Percentiles rank a stretch among this genome's conserved stretches.
phyloP scores from a whole-genome alignment of 225 moss, liverwort and hornwort species.

The Lunularia cruciata region DNA sequence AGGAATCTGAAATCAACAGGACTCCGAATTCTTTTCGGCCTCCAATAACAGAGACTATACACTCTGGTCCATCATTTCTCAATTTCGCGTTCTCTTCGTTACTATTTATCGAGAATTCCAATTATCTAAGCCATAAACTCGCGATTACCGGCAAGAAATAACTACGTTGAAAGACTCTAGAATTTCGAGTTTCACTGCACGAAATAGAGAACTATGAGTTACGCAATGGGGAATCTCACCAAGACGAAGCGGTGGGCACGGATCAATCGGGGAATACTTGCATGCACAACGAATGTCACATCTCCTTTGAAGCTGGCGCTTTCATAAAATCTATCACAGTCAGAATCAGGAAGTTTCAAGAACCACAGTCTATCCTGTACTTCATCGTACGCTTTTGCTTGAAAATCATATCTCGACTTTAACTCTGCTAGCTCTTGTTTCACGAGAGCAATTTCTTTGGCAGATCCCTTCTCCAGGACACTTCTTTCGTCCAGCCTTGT shows the following conservation, averaged over 20 bases:
- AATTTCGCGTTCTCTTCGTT: too few species aligned
- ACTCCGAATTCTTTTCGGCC: too few species aligned
- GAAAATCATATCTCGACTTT: constrained; percentile 23
- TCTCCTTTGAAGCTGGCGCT: constrained; percentile 38
- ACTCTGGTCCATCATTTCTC: too few species aligned
- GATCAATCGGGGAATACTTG: constrained; percentile 36
- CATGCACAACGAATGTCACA: constrained; percentile 35
- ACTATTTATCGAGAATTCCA: too few species aligned
- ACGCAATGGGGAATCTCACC: constrained; percentile 11
- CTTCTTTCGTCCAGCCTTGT: constrained; percentile 26
- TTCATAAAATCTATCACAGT: constrained; percentile 29
- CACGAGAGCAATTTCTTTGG: constrained; percentile 18
- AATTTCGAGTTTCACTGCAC: too few species aligned
- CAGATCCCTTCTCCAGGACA: constrained; percentile 19
- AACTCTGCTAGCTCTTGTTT: constrained; percentile 27
- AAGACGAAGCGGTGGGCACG: constrained; percentile 42
- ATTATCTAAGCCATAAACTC: too few species aligned
- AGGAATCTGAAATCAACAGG: too few species aligned
- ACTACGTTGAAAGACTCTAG: too few species aligned
- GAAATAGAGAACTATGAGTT: background rate
- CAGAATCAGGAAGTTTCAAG: constrained; percentile 34
- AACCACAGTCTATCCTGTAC: constrained; percentile 31
- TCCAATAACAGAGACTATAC: too few species aligned
- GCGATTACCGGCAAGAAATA: too few species aligned
- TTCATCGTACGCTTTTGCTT: constrained; percentile 28